phyloP scores from a whole-genome alignment of 2,329 filamentous ascomycete genomes.

The Rachicladosporium sp. region DNA sequence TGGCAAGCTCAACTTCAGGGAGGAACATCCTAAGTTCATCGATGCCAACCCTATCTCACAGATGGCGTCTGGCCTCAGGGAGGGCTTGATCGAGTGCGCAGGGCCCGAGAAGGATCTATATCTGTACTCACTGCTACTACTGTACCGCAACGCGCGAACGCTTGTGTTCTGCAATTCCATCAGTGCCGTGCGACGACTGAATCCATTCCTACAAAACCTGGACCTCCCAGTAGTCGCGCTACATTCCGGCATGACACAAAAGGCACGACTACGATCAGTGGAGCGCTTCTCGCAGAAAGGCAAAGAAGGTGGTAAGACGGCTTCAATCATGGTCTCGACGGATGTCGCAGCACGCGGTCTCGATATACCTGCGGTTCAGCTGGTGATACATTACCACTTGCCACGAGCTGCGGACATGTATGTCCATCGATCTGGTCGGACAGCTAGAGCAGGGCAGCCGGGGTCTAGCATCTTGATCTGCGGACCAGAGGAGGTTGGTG shows the following conservation, averaged over 20 bases:
- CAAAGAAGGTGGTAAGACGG: constrained; percentile 15
- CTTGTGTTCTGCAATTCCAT: constrained; percentile 96
- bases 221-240: constrained; percentile 63
- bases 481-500: constrained; percentile 77
- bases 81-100: constrained; percentile 83
- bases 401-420: constrained; percentile 86
- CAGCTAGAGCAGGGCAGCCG: constrained; percentile 65
- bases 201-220: constrained; percentile 72
- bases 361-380: constrained; percentile 79
- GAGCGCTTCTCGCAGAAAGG: constrained; percentile 62
- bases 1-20: constrained; percentile 76
- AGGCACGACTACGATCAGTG: constrained; percentile 82
- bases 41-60: constrained; percentile 82
- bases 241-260: constrained; percentile 92
- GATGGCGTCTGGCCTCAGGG: constrained; percentile 75
- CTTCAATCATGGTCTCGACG: constrained; percentile 72
- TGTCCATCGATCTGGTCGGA: constrained; percentile 88
- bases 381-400: constrained; percentile 91
- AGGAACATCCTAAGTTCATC: constrained; percentile 75
- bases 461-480: constrained; percentile 83
- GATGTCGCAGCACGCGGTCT: constrained; percentile 89
- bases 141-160: constrained; percentile 68
- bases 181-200: constrained; percentile 74
- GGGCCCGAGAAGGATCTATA: constrained; percentile 96
- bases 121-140: constrained; percentile 73